These are phyloP conservation scores for Amanita rubescens DNA, from an alignment of 768 basidiomycete genomes.

Conservation along the genomic window DNA sequence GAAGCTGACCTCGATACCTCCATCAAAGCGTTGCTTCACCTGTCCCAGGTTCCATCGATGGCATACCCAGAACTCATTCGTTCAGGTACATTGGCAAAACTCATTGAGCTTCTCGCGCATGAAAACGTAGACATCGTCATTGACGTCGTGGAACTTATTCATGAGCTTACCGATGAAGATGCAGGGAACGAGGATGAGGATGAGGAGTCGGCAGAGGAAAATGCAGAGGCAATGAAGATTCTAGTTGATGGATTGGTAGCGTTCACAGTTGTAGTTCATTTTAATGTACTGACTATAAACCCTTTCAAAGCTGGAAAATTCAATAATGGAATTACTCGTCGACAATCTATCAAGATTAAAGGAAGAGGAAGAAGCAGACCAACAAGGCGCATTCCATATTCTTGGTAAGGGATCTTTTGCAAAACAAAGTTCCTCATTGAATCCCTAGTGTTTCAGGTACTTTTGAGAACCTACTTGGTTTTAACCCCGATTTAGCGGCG, in stretches of 20 bases:
- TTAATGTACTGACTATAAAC: constrained; percentile 3
- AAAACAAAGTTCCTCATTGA: neutral
- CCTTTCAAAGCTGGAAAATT: constrained; percentile 62
- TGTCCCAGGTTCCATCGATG: constrained; percentile 75
- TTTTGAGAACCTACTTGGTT: constrained; percentile 88
- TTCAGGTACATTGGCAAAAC: constrained; percentile 57
- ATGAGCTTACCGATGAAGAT: constrained; percentile 96
- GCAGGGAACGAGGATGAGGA: constrained; percentile 69
- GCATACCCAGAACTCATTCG: constrained; percentile 88
- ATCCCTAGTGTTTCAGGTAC: constrained; percentile 43
- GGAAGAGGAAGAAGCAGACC: constrained; percentile 84
- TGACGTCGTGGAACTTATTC: constrained; percentile 85
- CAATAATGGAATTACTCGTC: constrained; percentile 81
- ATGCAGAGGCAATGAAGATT: constrained; percentile 62
- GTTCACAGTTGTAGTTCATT: constrained; percentile 11
- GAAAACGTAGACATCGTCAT: constrained; percentile 98
- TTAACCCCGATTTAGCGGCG: constrained; percentile 69
- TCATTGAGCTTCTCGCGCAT: constrained; percentile 85
- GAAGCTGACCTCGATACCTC: constrained; percentile 90
- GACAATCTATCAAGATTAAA: constrained; percentile 86
- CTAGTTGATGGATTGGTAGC: constrained; percentile 73
- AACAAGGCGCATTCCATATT: constrained; percentile 89
- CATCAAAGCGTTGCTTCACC: constrained; percentile 79
- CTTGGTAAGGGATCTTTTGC: constrained; percentile 42
- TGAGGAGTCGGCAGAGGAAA: constrained; percentile 55